Evolutionary conservation across 495 filamentous ascomycete species (phyloP).

Genomic region (Cairneyella variabilis): DNA sequence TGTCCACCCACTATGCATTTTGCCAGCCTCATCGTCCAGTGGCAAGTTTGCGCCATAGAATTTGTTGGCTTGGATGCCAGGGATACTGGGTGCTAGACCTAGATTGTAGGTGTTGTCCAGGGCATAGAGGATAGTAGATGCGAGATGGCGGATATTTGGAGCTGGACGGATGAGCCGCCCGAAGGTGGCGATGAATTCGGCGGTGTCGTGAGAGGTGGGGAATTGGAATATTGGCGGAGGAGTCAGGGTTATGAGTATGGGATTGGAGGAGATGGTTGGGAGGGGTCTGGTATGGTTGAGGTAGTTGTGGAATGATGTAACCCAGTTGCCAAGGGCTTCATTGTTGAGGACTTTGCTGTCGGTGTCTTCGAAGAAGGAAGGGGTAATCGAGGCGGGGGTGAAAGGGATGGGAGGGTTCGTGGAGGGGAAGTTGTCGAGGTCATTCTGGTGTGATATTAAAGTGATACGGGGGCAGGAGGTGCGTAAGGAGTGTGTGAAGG

Average conservation of each 20-base stretch:
- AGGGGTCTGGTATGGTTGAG: not conserved
- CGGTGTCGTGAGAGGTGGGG: not conserved
- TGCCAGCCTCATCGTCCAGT: not conserved
- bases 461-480: conserved; percentile 36
- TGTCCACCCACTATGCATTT: not conserved
- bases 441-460: conserved; percentile 14
- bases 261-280: not conserved
- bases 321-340: not conserved
- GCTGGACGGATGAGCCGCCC: not conserved
- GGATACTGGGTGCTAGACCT: not conserved
- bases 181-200: not conserved
- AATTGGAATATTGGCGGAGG: not conserved
- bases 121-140: not conserved
- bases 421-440: not conserved
- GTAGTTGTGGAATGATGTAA: not conserved
- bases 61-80: not conserved
- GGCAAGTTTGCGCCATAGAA: not conserved
- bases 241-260: not conserved
- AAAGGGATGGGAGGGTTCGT: not conserved
- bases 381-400: not conserved
- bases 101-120: not conserved
- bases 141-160: not conserved
- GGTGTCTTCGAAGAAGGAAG: not conserved
- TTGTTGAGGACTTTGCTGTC: too few relatives aligned
- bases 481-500: conserved; percentile 33